Evolutionary conservation across 768 basidiomycete genomes (phyloP).

Genomic region (Suillus hirtellus): DNA sequence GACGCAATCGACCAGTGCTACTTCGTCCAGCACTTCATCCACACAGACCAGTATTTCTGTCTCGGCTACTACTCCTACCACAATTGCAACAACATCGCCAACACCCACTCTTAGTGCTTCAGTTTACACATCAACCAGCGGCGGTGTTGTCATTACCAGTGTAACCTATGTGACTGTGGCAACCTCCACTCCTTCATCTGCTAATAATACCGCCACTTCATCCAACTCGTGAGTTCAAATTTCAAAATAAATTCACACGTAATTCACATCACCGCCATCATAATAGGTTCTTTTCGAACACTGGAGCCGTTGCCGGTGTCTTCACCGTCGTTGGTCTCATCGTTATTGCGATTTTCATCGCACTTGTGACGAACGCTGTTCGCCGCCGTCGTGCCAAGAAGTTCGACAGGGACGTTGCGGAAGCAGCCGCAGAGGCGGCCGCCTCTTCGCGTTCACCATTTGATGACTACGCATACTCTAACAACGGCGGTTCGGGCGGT

Average conservation of each 20-base stretch:
- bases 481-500: constrained; percentile 23
- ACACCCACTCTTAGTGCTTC: constrained; percentile 7
- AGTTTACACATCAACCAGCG: constrained; percentile 9
- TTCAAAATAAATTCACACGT: neutral
- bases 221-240: constrained; percentile 29
- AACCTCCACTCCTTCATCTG: neutral
- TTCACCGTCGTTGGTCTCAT: constrained; percentile 73
- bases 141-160: neutral
- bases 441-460: constrained; percentile 52
- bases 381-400: constrained; percentile 63
- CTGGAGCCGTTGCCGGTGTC: constrained; percentile 67
- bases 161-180: neutral
- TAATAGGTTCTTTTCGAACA: constrained; percentile 69
- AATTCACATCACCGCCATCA: constrained; percentile 9
- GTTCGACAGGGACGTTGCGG: constrained; percentile 74
- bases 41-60: neutral
- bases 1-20: neutral
- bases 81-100: neutral
- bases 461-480: constrained; percentile 43
- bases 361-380: constrained; percentile 48
- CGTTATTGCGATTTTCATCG: constrained; percentile 50
- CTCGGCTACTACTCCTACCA: neutral
- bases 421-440: constrained; percentile 66
- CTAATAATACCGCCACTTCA: neutral
- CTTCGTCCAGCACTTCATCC: neutral